Base-by-base conservation (phyloP, 306 rosid species). In the Fragaria iinumae region DNA sequence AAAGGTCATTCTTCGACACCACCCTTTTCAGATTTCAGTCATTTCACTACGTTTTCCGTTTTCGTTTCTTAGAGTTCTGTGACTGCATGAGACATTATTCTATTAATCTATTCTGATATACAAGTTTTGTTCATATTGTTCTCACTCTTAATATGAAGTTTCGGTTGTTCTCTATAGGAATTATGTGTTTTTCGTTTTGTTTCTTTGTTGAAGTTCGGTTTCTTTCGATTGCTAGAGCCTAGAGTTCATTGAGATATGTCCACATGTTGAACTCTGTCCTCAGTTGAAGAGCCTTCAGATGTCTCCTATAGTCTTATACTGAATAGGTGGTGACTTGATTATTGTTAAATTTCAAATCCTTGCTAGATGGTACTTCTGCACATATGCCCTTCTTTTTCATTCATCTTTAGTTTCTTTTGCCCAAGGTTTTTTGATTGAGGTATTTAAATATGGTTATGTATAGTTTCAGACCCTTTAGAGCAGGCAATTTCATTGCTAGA, bases 1-100 rank as follows among this genome's bases (percentile, higher is more conserved):
- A 52, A 81, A 80, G 93, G 96, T 88, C 27, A 23, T 86, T 81
- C 27, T 43, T 72, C 4, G 29, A 38, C 17, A 43, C 72, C 67
- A 43, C 72, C 67, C 80, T 74, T 72, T 73, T 50, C 27, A 47
- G 11, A 25, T 25, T 25, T 25, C 25, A 25, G 25, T 25, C 25
- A 48, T 38, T 6, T 53, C 69, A 18, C 14, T n/a, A 32, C 49
- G 64, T 53, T 64, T 71, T 55, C 20, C 13, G 2, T 0, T 27
- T 20, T 23, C 11, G 32, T 23, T 20, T 20, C 25, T 53, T 48
- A 14, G 53, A 20, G 8, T 43, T 67, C 34, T 21, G n/a, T 23
- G 72, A 23, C 32, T 17, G 13, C 20, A 67, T 41, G 50, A 67
- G 20, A 67, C 49, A 6, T 16, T 39, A 20, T 4, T 39, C 32